Evolutionary conservation across 1,139 yeast species (phyloP).

Genomic region (Suhomyces choctaworum): DNA sequence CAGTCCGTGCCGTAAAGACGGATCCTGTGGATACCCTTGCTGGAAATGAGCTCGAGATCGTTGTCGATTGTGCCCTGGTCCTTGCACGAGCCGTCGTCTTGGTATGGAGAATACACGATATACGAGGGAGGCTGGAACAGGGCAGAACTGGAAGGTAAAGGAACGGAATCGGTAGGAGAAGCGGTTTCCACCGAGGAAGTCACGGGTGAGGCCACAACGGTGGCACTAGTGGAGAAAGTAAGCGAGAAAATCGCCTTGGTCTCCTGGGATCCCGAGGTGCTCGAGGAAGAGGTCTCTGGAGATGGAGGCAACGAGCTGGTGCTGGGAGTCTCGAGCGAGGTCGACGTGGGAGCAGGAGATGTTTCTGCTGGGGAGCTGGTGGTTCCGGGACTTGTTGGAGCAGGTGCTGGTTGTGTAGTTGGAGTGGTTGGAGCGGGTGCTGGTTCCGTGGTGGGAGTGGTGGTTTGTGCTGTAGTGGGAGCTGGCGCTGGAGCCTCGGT

Average conservation of each 20-base stretch:
- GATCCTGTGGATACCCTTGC: conserved; percentile 62
- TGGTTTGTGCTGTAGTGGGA: background rate
- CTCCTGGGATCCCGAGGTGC: background rate
- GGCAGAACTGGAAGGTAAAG: conserved; percentile 22
- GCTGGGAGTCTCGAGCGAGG: conserved; percentile 14
- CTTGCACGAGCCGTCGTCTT: conserved; percentile 67
- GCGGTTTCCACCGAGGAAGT: background rate
- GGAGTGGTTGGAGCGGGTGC: background rate
- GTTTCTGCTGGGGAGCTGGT: conserved; percentile 1
- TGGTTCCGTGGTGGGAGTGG: background rate
- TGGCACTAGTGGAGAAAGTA: conserved; percentile 11
- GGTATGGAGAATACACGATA: conserved; percentile 81
- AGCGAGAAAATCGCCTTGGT: background rate
- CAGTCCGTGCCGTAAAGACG: conserved; percentile 90
- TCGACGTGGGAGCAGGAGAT: conserved; percentile 15
- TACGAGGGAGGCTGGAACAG: conserved; percentile 48
- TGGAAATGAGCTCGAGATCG: conserved; percentile 60
- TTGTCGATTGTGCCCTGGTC: conserved; percentile 47
- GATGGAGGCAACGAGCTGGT: conserved; percentile 4
- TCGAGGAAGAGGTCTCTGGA: background rate
- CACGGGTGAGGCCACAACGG: conserved; percentile 11
- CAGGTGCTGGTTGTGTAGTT: background rate
- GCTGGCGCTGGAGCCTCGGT: background rate
- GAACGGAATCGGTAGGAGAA: conserved; percentile 17
- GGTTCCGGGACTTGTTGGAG: conserved; percentile 9